Conservation (phyloP, 495 filamentous ascomycete genomes). For the Penicillium cataractarum region DNA sequence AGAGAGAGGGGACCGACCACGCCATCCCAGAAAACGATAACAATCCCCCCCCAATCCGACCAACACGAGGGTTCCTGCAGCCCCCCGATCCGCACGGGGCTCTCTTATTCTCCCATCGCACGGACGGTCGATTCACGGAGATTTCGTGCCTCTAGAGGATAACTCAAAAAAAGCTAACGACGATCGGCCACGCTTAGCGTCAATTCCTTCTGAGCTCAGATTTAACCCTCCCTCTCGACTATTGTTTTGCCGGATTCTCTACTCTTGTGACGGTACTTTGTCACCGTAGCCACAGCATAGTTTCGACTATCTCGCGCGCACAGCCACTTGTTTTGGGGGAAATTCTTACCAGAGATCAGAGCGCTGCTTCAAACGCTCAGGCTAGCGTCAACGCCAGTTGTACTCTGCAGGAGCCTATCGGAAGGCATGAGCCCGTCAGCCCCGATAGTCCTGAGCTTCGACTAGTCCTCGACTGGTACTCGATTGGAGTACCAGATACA, state of each 20-base stretch:
- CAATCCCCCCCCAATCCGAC: not conserved
- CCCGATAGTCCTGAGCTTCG: not conserved
- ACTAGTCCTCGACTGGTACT: not conserved
- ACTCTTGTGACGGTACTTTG: not conserved
- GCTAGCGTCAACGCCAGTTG: too few relatives aligned
- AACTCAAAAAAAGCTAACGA: not conserved
- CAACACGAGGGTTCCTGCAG: constrained; percentile 12
- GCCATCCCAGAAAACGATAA: not conserved
- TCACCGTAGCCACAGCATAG: not conserved
- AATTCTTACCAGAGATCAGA: not conserved
- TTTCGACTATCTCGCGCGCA: not conserved
- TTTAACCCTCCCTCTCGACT: not conserved
- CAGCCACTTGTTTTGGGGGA: not conserved
- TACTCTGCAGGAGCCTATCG: constrained; percentile 3
- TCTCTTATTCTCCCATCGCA: not conserved
- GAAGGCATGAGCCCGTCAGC: constrained; percentile 1
- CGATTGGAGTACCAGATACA: not conserved
- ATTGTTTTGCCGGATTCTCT: not conserved
- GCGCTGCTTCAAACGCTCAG: too few relatives aligned
- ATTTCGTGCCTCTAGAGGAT: not conserved
- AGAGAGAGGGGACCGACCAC: not conserved
- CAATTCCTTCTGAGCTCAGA: constrained; percentile 10
- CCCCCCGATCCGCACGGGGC: constrained; percentile 9
- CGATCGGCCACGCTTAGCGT: constrained; percentile 11
- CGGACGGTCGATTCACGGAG: not conserved